Conservation (phyloP, 2,329 filamentous ascomycete species). For the Nothopassalora personata region DNA sequence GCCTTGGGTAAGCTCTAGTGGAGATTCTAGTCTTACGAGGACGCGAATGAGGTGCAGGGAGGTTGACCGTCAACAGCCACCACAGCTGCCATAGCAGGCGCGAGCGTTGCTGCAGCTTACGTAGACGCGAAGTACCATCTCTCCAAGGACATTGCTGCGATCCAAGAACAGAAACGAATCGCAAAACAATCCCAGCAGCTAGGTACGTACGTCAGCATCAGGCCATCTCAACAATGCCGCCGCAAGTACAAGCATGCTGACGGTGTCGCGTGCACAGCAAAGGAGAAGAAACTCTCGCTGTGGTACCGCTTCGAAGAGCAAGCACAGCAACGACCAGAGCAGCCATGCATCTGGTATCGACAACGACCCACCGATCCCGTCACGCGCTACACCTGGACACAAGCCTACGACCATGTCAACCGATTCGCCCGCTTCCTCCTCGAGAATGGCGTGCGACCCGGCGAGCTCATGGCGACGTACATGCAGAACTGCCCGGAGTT, state of each 20-base stretch:
- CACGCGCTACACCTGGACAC: constrained; percentile 50
- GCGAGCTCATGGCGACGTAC: constrained; percentile 33
- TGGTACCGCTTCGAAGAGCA: constrained; percentile 58
- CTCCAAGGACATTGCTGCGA: constrained; percentile 58
- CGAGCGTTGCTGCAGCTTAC: constrained; percentile 65
- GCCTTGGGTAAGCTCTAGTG: constrained; percentile 1
- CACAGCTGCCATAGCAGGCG: constrained; percentile 40
- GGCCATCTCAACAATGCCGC: background rate
- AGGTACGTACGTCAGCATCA: constrained; percentile 1
- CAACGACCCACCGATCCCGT: constrained; percentile 38
- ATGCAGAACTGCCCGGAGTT: constrained; percentile 35
- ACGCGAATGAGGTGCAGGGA: background rate
- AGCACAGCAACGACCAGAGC: constrained; percentile 37
- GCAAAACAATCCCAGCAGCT: background rate
- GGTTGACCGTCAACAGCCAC: constrained; percentile 4
- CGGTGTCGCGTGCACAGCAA: constrained; percentile 34
- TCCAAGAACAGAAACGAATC: constrained; percentile 11
- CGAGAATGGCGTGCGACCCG: constrained; percentile 28
- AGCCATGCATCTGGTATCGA: constrained; percentile 63
- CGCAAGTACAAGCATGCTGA: constrained; percentile 6
- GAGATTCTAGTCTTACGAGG: background rate
- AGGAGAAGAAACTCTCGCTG: constrained; percentile 51
- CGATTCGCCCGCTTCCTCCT: constrained; percentile 61
- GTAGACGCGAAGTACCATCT: constrained; percentile 66
- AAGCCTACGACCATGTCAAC: constrained; percentile 52